Evolutionary conservation across 2,329 filamentous ascomycete species (phyloP).

Genomic region (Fusarium domesticum): DNA sequence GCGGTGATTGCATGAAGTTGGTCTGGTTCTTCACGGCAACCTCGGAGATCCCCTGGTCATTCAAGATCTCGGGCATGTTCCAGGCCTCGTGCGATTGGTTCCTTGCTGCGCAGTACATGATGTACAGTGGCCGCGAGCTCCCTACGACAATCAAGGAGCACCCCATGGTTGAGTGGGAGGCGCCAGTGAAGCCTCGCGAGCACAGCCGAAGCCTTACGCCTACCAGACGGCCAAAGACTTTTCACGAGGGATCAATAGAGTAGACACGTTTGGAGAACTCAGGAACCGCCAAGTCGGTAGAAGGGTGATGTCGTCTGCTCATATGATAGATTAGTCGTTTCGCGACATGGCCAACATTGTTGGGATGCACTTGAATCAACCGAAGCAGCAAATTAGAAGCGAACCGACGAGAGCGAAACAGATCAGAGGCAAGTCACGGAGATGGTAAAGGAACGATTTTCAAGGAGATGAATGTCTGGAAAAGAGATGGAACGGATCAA

Average conservation of each 20-base stretch:
- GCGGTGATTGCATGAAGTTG: conserved; percentile 83
- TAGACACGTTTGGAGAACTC: conserved; percentile 13
- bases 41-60: conserved; percentile 69
- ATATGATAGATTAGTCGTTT: too few species aligned
- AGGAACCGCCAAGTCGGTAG: conserved; percentile 3
- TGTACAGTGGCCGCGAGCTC: conserved; percentile 57
- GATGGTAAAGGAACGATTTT: too few species aligned
- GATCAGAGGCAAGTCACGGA: too few species aligned
- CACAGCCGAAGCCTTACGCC: conserved; percentile 39
- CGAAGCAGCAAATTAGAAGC: too few species aligned
- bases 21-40: conserved; percentile 77
- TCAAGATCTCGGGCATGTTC: conserved; percentile 80
- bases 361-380: too few species aligned
- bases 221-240: conserved; percentile 38
- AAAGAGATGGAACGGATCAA: too few species aligned
- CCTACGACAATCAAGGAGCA: conserved; percentile 38
- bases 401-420: too few species aligned
- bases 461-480: too few species aligned
- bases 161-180: conserved; percentile 36
- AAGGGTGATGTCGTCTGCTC: conserved; percentile 14
- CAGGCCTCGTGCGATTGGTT: conserved; percentile 74
- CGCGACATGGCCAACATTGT: too few species aligned
- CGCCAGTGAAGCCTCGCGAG: conserved; percentile 23
- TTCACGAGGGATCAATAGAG: conserved; percentile 35
- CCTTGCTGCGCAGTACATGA: conserved; percentile 70